Base-by-base conservation (phyloP, 495 filamentous ascomycete genomes). In the Podospora pseudoanserina region DNA sequence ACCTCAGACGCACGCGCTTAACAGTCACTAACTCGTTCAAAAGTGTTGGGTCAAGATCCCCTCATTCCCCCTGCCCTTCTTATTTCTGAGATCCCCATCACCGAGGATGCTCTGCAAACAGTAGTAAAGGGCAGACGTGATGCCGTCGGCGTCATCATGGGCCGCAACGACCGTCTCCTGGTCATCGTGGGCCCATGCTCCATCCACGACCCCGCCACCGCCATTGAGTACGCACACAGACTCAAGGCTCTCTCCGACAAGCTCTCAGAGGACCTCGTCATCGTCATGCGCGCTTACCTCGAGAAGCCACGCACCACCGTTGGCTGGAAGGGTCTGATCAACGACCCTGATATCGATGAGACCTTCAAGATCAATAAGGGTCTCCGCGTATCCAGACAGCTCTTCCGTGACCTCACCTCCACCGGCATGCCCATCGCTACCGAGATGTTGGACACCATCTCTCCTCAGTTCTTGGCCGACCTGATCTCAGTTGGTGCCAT, bases 321-420 rank as follows among this genome's bases (percentile, higher is more conserved):
- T 49, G 95, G 95, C 73, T 99, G 95, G 95, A 99, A 99, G 81
- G 95, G 95, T 30, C 85, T 99, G 72, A 97, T 99, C 84, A 99
- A 99, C 80, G 95, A 99, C 75, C 95, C 95, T 1, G 95, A 99
- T 72, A 96, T 99, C 78, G 92, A 99, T 78, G 89, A 96, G 80
- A 92, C 90, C 78, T 99, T 89, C 90, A 87, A 97, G 84, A 99
- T 99, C 85, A 99, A 99, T 87, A 99, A 99, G 85, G 95, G 95
- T 27, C 87, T 99, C 59, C 88, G 93, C 30, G 87, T 96, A 62
- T 92, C 90, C 20, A 82, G 95, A 66, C 88, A 96, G 80, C 85
- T 99, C 72, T 99, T 97, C 86, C 86, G 88, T 72, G 91, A 98
- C 73, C 84, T 99, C 65, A 98, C 94, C 58, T 83, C 83, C 65